phyloP scores from a whole-genome alignment of 352 stramenopile genomes.

The Globisporangium alternatum region DNA sequence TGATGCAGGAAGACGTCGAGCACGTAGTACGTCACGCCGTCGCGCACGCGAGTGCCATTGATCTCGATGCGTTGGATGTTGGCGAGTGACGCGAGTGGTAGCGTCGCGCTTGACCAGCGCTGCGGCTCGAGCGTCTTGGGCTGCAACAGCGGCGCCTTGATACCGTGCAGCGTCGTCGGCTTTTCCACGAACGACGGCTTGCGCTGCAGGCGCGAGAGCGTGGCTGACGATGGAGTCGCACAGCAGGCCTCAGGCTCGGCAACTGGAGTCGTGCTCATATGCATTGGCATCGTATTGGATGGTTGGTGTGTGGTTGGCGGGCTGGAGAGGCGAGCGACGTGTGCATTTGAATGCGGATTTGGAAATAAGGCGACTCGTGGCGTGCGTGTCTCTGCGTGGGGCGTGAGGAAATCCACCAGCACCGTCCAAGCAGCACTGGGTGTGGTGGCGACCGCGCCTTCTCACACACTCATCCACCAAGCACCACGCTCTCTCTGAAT shows the following conservation, averaged over 20 bases:
- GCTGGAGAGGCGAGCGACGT: not conserved
- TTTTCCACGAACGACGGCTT: slow-evolving; percentile 11
- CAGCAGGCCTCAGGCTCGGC: not conserved
- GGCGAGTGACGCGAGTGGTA: slow-evolving; percentile 6
- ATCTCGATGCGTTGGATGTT: slow-evolving; percentile 16
- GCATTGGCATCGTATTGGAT: not conserved
- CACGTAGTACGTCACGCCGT: slow-evolving; percentile 16
- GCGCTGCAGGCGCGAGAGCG: slow-evolving; percentile 2
- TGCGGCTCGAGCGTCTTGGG: slow-evolving; percentile 2
- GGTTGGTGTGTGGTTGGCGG: too few relatives aligned
- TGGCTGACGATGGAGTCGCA: not conserved
- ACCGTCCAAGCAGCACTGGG: not conserved
- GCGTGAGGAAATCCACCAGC: not conserved
- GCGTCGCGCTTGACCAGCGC: not conserved
- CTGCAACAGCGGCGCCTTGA: slow-evolving; percentile 4
- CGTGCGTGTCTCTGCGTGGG: not conserved
- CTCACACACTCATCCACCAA: not conserved
- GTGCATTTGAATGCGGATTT: not conserved
- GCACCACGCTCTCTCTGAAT: not conserved
- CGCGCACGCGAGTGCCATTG: slow-evolving; percentile 7
- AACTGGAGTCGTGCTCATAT: not conserved
- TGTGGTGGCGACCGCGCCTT: too few relatives aligned
- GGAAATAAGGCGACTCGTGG: not conserved
- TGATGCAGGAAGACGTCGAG: slow-evolving; percentile 13
- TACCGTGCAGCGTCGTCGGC: not conserved